Evolutionary conservation across 805 yeast genomes (phyloP), one percentile per base, ranked within the genome.

Genomic region (Saturnispora sekii): DNA sequence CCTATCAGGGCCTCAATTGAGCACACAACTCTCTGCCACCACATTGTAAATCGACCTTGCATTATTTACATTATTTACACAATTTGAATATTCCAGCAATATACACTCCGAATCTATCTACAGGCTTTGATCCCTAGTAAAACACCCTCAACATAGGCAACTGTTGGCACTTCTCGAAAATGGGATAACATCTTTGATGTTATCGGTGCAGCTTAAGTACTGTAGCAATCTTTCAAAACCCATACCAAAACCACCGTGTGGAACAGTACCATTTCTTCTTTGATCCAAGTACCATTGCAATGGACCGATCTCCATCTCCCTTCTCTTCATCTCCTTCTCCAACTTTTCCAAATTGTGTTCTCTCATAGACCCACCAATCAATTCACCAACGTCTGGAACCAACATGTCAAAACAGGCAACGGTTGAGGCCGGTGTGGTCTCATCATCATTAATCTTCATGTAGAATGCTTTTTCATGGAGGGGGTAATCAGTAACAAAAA

Each of bases 211-310:
- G 7, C 79, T 71, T 45, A 88, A 64, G 52, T 81, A 89, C 44
- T 83, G 77, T 12, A 93, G 61, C 29, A 93, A 64, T 48, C 99
- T 68, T 61, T 93, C 98, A 53, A 89, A 77, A 0, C 99, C 99
- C 69, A 93, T 68, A 0, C 99, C 99, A 63, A 83, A 93, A 0
- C 99, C 99, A 40, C 98, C 98, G 59, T 90, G 97, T 0, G 97
- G 96, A 17, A 81, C 81, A 2, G 84, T 67, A 0, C 97, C 97
- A 53, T 83, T 79, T 49, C 67, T 67, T 48, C 98, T 70, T 8
- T 84, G 68, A 1, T 80, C 74, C 26, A 81, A 53, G 58, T 89
- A 93, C 99, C 99, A 93, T 29, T 74, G 69, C 61, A 93, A 61
- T 15, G 76, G 74, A 2, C 69, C 73, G 0, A 57, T 39, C 43